Conservation (phyloP, 768 basidiomycete genomes). For the Hygrocybe punicea region DNA sequence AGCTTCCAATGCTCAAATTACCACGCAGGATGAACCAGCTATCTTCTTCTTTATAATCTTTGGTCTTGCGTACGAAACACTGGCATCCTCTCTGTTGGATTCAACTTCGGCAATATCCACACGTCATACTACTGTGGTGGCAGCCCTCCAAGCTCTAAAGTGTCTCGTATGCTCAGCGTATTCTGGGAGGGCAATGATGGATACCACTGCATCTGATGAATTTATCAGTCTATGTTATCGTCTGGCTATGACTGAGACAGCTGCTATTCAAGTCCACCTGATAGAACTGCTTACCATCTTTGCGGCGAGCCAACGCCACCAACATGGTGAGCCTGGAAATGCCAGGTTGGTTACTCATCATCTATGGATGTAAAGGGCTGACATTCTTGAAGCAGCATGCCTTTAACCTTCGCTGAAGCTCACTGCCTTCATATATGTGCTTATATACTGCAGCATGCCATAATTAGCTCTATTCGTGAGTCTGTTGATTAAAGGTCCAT, state of each 20-base stretch:
- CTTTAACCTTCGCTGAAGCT: slow-evolving; percentile 24
- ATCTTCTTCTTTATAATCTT: slow-evolving; percentile 87
- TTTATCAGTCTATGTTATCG: slow-evolving; percentile 85
- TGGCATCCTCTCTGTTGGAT: slow-evolving; percentile 64
- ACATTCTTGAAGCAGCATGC: neutral
- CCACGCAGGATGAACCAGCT: slow-evolving; percentile 57
- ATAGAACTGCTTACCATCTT: slow-evolving; percentile 65
- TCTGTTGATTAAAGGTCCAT: neutral
- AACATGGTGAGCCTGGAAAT: neutral
- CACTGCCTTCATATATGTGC: slow-evolving; percentile 84
- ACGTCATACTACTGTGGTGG: slow-evolving; percentile 49
- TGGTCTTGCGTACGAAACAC: slow-evolving; percentile 89
- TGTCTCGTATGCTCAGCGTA: slow-evolving; percentile 78
- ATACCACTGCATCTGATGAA: slow-evolving; percentile 85
- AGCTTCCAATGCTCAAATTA: slow-evolving; percentile 22
- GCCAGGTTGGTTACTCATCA: slow-evolving; percentile 18
- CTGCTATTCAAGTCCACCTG: slow-evolving; percentile 66
- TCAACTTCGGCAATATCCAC: slow-evolving; percentile 42
- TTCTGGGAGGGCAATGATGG: slow-evolving; percentile 74
- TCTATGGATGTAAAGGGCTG: slow-evolving; percentile 1
- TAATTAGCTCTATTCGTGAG: slow-evolving; percentile 40
- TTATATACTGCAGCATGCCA: slow-evolving; percentile 72
- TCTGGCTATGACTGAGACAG: slow-evolving; percentile 82
- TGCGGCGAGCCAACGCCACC: slow-evolving; percentile 36
- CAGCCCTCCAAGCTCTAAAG: slow-evolving; percentile 73